phyloP scores from a whole-genome alignment of 768 basidiomycete species.

The Amanita rimosa region DNA sequence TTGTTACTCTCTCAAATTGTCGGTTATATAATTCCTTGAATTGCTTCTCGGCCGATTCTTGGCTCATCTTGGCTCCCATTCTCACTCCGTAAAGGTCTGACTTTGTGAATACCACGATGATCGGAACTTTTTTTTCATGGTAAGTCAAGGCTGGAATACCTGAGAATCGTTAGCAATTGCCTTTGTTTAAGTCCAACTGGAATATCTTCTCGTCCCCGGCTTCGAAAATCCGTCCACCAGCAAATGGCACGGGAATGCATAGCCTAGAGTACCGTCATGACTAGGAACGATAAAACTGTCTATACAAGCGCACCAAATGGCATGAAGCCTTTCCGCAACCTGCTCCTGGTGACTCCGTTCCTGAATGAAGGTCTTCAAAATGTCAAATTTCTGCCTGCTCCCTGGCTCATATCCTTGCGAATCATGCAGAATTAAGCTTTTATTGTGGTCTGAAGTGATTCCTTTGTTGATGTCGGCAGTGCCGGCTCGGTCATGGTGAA shows the following conservation, averaged over 20 bases:
- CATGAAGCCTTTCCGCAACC: neutral
- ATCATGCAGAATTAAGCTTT: neutral
- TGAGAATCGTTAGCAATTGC: neutral
- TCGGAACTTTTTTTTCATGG: neutral
- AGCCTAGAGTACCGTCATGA: neutral
- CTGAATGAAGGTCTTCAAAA: neutral
- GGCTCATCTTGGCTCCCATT: neutral
- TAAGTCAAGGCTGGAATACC: no score
- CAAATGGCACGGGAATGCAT: neutral
- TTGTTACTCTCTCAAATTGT: neutral
- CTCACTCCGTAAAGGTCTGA: neutral
- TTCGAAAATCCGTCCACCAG: neutral
- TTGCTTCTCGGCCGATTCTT: neutral
- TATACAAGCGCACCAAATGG: neutral
- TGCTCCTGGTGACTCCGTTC: neutral
- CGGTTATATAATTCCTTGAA: neutral
- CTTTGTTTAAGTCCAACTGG: neutral
- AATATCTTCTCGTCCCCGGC: neutral
- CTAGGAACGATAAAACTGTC: neutral
- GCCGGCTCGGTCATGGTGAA: neutral
- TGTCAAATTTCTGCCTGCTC: neutral
- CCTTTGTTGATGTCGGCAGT: neutral
- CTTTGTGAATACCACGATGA: slow-evolving; percentile 1
- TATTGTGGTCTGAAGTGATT: neutral
- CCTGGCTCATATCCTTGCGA: no score